Evolutionary conservation across 2,329 filamentous ascomycete species (phyloP).

Genomic region (Diaporthe vaccinii): DNA sequence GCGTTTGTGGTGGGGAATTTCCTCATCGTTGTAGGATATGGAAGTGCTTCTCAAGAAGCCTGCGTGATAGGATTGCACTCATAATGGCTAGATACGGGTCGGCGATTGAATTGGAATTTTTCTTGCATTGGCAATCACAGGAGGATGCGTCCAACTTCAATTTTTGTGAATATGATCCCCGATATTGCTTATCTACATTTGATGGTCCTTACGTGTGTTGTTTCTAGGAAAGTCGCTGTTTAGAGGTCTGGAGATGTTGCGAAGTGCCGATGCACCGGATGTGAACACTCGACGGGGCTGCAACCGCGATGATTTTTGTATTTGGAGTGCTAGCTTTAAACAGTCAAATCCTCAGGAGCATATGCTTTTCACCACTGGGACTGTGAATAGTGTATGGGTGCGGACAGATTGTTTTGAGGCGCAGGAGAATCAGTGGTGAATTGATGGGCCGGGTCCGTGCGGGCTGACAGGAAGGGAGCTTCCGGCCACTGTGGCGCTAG

Average conservation of each 20-base stretch:
- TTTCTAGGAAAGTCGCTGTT: not conserved
- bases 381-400: too few species aligned
- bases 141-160: not conserved
- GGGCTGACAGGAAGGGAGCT: conserved; percentile 31
- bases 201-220: too few species aligned
- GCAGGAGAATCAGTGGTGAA: not conserved
- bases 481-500: conserved; percentile 41
- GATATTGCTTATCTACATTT: too few species aligned
- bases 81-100: not conserved
- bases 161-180: not conserved
- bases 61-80: not conserved
- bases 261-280: not conserved
- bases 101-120: not conserved
- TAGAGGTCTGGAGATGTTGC: not conserved
- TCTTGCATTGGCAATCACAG: not conserved
- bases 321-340: not conserved
- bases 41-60: not conserved
- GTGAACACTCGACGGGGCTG: not conserved
- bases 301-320: not conserved
- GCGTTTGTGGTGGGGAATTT: not conserved
- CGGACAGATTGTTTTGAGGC: not conserved
- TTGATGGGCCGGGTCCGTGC: conserved; percentile 8
- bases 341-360: not conserved
- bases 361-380: not conserved
- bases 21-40: not conserved